These are phyloP conservation scores for Avicennia marina DNA, from an alignment of 257 asterid species.

Conservation along the genomic window DNA sequence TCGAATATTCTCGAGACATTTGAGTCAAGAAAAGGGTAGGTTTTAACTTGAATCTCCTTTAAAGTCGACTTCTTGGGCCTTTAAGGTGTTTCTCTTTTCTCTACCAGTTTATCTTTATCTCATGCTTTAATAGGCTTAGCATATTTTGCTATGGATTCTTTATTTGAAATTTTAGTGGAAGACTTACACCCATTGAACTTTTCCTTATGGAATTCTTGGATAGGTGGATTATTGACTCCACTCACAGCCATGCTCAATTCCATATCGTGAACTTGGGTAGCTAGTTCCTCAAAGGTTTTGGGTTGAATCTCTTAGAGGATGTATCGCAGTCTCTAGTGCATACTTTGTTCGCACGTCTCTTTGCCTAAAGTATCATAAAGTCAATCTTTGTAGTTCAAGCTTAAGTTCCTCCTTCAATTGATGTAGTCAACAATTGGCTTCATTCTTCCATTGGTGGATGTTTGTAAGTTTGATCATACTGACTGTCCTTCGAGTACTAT, in stretches of 20 bases:
- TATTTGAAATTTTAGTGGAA: not conserved
- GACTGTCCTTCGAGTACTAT: not conserved
- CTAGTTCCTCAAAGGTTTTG: too few species aligned
- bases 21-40: too few species aligned
- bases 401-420: not conserved
- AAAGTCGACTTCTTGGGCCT: not conserved
- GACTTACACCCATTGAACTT: too few species aligned
- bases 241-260: too few species aligned
- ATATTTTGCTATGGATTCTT: not conserved
- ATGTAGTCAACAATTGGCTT: not conserved
- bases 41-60: not conserved
- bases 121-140: too few species aligned
- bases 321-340: too few species aligned
- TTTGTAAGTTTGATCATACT: not conserved
- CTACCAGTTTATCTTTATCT: not conserved
- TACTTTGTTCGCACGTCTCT: too few species aligned
- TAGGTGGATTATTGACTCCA: too few species aligned
- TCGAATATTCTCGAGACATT: not conserved
- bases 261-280: too few species aligned
- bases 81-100: not conserved
- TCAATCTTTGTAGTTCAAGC: not conserved
- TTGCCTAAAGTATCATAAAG: too few species aligned
- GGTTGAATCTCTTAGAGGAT: too few species aligned
- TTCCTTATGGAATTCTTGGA: too few species aligned
- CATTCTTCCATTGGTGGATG: not conserved